Evolutionary conservation across 129 eudicot species (phyloP).

Genomic region (Flaveria ramosissima): DNA sequence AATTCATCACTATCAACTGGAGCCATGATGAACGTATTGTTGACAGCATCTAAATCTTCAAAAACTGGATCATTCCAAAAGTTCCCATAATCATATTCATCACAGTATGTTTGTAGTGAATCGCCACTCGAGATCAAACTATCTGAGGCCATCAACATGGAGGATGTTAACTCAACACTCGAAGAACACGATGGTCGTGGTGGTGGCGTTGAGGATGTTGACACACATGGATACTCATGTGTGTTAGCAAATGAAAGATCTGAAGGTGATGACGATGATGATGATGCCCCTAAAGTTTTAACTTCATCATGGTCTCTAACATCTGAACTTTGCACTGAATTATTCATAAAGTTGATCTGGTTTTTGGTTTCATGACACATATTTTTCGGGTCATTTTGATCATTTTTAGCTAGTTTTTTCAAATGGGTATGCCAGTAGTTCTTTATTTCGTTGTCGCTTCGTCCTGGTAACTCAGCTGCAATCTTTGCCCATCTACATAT

Average conservation of each 20-base stretch:
- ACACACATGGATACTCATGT: background rate
- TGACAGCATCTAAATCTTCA: conserved; percentile 11
- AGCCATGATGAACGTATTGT: background rate
- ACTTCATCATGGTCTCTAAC: background rate
- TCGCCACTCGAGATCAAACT: conserved; percentile 8
- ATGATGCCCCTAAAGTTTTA: conserved; percentile 20
- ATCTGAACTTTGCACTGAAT: background rate
- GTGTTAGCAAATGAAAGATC: background rate
- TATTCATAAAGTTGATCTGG: background rate
- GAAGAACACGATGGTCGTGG: conserved; percentile 9
- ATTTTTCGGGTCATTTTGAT: conserved; percentile 6
- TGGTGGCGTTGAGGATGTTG: conserved; percentile 2
- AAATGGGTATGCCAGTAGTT: conserved; percentile 42
- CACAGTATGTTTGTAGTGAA: conserved; percentile 13
- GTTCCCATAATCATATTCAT: background rate
- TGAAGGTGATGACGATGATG: conserved; percentile 4
- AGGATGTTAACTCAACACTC: background rate
- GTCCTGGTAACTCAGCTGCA: conserved; percentile 44
- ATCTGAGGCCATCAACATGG: conserved; percentile 4
- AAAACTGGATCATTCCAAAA: conserved; percentile 29
- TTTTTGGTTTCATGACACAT: background rate
- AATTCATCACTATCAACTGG: conserved; percentile 6
- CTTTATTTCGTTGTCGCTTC: conserved; percentile 48
- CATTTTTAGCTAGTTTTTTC: conserved; percentile 29
- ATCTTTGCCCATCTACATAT: conserved; percentile 43